Evolutionary conservation across 805 yeast species (phyloP).

Genomic region (Candida fluviatilis): DNA sequence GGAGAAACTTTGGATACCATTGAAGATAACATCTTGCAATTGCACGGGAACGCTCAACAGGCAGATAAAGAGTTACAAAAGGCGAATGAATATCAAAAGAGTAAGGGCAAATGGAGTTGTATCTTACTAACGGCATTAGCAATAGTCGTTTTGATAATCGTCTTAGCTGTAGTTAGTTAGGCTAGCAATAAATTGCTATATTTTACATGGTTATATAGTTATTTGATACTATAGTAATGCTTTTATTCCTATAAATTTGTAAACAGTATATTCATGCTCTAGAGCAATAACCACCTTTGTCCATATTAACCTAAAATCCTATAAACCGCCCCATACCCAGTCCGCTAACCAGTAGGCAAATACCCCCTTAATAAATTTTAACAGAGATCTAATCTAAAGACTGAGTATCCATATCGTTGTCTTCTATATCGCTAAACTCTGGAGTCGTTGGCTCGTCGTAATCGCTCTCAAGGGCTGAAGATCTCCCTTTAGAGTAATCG

Average conservation of each 20-base stretch:
- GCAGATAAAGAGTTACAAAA: constrained; percentile 68
- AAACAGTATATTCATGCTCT: too few species aligned
- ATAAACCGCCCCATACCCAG: too few species aligned
- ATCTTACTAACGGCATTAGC: constrained; percentile 55
- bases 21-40: constrained; percentile 68
- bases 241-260: too few species aligned
- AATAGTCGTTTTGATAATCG: constrained; percentile 53
- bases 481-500: constrained; percentile 4
- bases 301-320: too few species aligned
- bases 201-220: too few species aligned
- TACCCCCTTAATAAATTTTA: too few species aligned
- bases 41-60: constrained; percentile 59
- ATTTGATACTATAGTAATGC: too few species aligned
- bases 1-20: constrained; percentile 81
- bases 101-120: constrained; percentile 71
- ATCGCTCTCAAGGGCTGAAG: constrained; percentile 10
- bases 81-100: constrained; percentile 73
- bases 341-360: too few species aligned
- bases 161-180: constrained; percentile 50
- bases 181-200: too few species aligned
- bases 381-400: constrained; percentile 5
- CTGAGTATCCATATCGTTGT: constrained; percentile 6
- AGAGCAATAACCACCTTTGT: too few species aligned
- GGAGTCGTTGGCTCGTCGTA: constrained; percentile 17
- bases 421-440: constrained; percentile 11